Base-by-base conservation (phyloP, 2,329 filamentous ascomycete genomes). In the Pseudogymnoascus sp. region DNA sequence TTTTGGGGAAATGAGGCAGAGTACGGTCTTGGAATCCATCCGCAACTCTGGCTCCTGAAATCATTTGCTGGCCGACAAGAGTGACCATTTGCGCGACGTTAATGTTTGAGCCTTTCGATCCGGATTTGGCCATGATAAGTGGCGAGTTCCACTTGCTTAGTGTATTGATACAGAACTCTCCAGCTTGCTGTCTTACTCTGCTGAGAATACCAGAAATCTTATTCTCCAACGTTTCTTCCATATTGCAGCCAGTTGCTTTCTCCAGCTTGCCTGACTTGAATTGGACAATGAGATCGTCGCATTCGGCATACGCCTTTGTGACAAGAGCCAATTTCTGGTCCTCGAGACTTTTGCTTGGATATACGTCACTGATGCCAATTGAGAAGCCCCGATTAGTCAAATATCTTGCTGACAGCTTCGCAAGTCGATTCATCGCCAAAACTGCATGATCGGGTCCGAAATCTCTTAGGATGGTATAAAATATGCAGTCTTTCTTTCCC, bases 1-100 rank as follows among this genome's bases (percentile, higher is more conserved):
- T 92, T 76, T 98, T 98, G 63, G 92, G 89, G 74, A 98, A 99
- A 76, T 99, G 95, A 41, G 95, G 95, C 63, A 99, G 77, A 64
- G 89, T 97, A 71, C 95, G 87, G 75, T 98, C 93, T 74, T 98
- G 93, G 78, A 99, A 99, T 6, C 95, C 95, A 77, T 99, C 92
- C 51, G 91, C 85, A 34, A 99, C 93, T 84, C 95, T 93, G 72
- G 90, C 86, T 60, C 92, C 92, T 66, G 90, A 90, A 72, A 99
- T 98, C 84, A 98, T 97, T 71, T 99, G 95, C 77, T 99, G 95
- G 61, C 95, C 95, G 73, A 99, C 95, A 65, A 93, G 87, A 64
- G 95, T 93, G 74, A 98, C 90, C 95, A 99, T 99, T 79, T 99
- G 95, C 7, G 95, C 95, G 36, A 99, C 95, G 81, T 99, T 99